A percentile compares a stretch with the other conserved stretches of the same genome.
phyloP scores from a whole-genome alignment of 2,329 filamentous ascomycete genomes.

The Cladophialophora immunda region DNA sequence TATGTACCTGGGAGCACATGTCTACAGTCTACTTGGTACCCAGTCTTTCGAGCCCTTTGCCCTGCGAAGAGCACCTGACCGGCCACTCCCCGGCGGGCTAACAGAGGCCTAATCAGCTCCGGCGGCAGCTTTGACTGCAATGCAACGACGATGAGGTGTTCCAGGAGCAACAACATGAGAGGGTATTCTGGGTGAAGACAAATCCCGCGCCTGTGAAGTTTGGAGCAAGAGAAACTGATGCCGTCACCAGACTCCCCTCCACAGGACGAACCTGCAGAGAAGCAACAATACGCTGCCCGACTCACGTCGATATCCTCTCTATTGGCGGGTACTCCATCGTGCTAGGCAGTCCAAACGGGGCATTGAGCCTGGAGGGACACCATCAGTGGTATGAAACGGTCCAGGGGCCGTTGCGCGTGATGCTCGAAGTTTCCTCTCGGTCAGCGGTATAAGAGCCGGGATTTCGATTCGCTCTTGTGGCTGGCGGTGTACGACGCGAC shows the following conservation, averaged over 20 bases:
- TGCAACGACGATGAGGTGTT: conserved; percentile 8
- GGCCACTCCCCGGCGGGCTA: conserved; percentile 13
- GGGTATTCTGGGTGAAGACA: background rate
- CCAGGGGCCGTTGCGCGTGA: conserved; percentile 82
- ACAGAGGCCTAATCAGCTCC: background rate
- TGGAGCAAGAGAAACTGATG: background rate
- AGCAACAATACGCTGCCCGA: background rate
- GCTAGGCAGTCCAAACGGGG: conserved; percentile 75
- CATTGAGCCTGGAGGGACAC: conserved; percentile 60
- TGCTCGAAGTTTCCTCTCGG: conserved; percentile 79
- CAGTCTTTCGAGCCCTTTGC: background rate
- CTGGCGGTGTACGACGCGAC: conserved; percentile 31
- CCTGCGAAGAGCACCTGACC: conserved; percentile 4
- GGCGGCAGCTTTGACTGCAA: background rate
- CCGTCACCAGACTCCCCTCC: background rate
- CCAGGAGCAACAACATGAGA: background rate
- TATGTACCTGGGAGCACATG: conserved; percentile 14
- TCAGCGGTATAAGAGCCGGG: conserved; percentile 77
- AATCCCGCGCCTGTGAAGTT: background rate
- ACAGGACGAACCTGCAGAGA: background rate
- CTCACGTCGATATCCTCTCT: background rate
- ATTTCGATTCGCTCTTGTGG: conserved; percentile 52
- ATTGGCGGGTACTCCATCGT: conserved; percentile 74
- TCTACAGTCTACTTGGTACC: conserved; percentile 2
- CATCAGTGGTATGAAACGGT: conserved; percentile 96